Evolutionary conservation across 306 rosid genomes (phyloP), one percentile per base, ranked within the genome.

Genomic region (Comarum palustre): DNA sequence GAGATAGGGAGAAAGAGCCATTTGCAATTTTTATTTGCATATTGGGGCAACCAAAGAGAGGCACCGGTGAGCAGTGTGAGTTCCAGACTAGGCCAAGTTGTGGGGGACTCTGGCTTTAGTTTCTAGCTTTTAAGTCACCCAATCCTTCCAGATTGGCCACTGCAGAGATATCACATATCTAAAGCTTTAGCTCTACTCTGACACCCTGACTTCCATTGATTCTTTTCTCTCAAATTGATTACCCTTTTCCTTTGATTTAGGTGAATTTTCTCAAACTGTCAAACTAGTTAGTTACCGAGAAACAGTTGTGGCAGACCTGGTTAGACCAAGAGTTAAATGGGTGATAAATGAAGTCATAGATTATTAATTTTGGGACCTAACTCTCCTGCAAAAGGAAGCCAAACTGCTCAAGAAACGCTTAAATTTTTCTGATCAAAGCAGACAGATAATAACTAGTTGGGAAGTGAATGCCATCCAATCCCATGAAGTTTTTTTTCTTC

Each of bases 111-210:
- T 73, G 77, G 25, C 70, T 63, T 46, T 55, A 6, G 4, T 27
- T 4, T 15, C 32, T 25, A 42, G 69, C 84, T 77, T 77, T 77
- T 11, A 75, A 71, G 84, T 71, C 68, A 59, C 79, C 77, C 79
- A 79, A 77, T 78, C 74, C 70, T 66, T 66, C 22, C 84, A 39
- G 52, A 68, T 83, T 77, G 74, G 58, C 68, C 78, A 5, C 77
- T 77, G 73, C 67, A 81, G 78, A 61, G 22, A 61, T 34, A 77
- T 77, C 63, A 71, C 78, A 31, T 67, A 48, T 61, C 65, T 59
- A 59, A 59, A 58, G 75, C 68, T 64, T 39, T 11, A 70, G 52
- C 78, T 54, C 31, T 54, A 58, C 74, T 73, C 84, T 66, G 72
- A 68, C 79, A 74, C 77, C 10, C 72, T 57, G 57, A 57, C 38